Evolutionary conservation across 2,329 filamentous ascomycete species (phyloP), one percentile per base, ranked within the genome.

Genomic region (Chaetomium olivaceum): DNA sequence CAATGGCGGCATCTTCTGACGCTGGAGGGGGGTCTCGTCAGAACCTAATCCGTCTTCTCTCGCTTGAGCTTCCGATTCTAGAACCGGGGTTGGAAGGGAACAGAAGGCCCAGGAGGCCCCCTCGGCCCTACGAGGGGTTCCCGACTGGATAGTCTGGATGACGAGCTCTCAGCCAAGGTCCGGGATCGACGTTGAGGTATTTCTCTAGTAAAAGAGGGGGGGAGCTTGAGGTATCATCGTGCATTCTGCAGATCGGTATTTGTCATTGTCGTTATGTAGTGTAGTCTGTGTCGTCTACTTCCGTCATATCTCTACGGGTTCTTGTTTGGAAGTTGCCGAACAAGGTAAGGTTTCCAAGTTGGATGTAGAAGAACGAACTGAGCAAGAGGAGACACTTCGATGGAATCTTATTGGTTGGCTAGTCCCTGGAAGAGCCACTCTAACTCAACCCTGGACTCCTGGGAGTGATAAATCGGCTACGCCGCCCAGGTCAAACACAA

Each of bases 11-110:
- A 31, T 33, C 4, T 4, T 25, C 5, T 39, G 29, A 33, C 12
- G 25, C 36, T 3, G 48, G 27, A 56, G 25, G 25, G 52, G 25
- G 36, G 43, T 6, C 9, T 27, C n/a, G 61, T 63, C 52, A 63
- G 61, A 58, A 63, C 61, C 46, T 58, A 50, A 63, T 39, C 27
- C 27, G 23, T 61, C 12, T 21, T 60, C 25, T 29, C 31, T 61
- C n/a, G 27, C 14, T 21, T 60, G 39, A 19, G 29, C 14, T 52
- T 48, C 19, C 46, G n/a, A 11, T 48, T 48, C 46, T 21, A 48
- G 46, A 48, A 36, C 3, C 4, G 25, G 48, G 12, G 58, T 36
- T 46, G 46, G 46, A 21, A 23, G 46, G 46, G n/a, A 11, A 23
- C 7, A 48, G 46, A 48, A 48, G 46, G n/a, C 46, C n/a, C 19